phyloP scores from a whole-genome alignment of 768 basidiomycete genomes.

The Termitomyces sp. region DNA sequence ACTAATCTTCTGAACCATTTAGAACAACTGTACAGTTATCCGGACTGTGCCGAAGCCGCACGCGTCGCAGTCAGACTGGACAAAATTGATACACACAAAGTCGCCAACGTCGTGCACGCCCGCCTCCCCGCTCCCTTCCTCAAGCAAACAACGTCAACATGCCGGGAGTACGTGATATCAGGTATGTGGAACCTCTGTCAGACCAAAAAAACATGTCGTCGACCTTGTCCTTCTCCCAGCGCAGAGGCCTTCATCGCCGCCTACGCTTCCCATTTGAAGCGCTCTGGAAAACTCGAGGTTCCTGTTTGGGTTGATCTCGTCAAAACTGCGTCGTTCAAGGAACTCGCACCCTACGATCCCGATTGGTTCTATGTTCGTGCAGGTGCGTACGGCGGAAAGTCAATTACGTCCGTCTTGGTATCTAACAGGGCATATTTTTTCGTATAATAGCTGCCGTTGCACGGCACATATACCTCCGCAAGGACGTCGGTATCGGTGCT shows the following conservation, averaged over 20 bases:
- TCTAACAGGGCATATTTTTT: background rate
- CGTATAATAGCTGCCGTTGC: slow-evolving; percentile 75
- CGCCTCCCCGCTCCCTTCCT: slow-evolving; percentile 38
- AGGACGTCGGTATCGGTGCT: slow-evolving; percentile 91
- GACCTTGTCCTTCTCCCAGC: slow-evolving; percentile 37
- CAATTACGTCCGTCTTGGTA: background rate
- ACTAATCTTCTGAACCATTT: slow-evolving; percentile 16
- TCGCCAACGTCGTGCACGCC: slow-evolving; percentile 43
- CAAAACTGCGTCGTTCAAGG: slow-evolving; percentile 97
- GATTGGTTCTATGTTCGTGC: slow-evolving; percentile 99
- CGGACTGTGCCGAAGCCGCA: slow-evolving; percentile 35
- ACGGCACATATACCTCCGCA: slow-evolving; percentile 99
- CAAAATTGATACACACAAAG: slow-evolving; percentile 39
- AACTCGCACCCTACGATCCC: slow-evolving; percentile 97
- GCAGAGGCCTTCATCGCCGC: slow-evolving; percentile 92
- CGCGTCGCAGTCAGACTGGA: slow-evolving; percentile 14
- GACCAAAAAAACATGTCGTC: background rate
- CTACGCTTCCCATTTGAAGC: slow-evolving; percentile 94
- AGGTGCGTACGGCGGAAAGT: slow-evolving; percentile 48
- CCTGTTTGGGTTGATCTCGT: slow-evolving; percentile 98
- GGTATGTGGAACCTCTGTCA: slow-evolving; percentile 33
- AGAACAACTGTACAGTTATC: slow-evolving; percentile 35
- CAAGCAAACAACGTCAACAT: slow-evolving; percentile 50
- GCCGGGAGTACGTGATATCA: slow-evolving; percentile 82
- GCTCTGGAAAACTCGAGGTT: slow-evolving; percentile 98